phyloP scores from a whole-genome alignment of 495 filamentous ascomycete species.

The Staphylotrichum tortipilum region DNA sequence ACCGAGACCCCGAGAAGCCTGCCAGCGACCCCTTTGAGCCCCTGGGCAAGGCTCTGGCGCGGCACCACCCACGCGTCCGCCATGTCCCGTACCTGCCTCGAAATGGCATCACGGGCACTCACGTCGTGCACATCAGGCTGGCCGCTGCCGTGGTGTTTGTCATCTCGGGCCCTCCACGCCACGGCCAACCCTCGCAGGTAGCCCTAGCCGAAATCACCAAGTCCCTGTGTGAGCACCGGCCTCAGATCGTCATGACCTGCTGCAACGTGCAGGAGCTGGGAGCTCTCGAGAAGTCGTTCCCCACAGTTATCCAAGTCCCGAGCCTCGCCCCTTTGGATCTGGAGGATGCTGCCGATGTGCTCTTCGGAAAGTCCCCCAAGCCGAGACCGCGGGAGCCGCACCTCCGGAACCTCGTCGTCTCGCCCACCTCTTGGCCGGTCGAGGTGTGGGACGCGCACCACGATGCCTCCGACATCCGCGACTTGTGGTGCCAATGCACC shows the following conservation, averaged over 20 bases:
- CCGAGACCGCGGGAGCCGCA: conserved; percentile 7
- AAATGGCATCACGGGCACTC: conserved; percentile 50
- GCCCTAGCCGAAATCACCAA: conserved; percentile 36
- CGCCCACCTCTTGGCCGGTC: conserved; percentile 38
- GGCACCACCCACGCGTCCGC: conserved; percentile 45
- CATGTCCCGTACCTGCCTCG: conserved; percentile 53
- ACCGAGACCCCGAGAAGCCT: conserved; percentile 7
- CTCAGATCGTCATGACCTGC: conserved; percentile 44
- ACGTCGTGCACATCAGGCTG: conserved; percentile 51
- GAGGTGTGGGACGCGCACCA: conserved; percentile 38
- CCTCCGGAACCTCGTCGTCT: conserved; percentile 31
- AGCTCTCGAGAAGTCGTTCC: conserved; percentile 32
- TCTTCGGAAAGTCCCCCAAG: conserved; percentile 36
- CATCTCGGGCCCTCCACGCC: conserved; percentile 31
- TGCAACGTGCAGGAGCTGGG: conserved; percentile 31
- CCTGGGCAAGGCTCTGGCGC: conserved; percentile 47
- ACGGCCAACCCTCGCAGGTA: conserved; percentile 33
- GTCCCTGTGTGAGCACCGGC: conserved; percentile 37
- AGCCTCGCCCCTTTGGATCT: conserved; percentile 43
- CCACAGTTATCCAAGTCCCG: conserved; percentile 38
- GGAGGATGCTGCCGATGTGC: conserved; percentile 45
- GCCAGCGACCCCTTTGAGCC: conserved; percentile 52
- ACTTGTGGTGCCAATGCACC: conserved; percentile 45
- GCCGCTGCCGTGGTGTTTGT: conserved; percentile 48
- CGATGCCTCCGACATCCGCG: conserved; percentile 34